Evolutionary conservation across 345 rosid genomes (phyloP).

Genomic region (Corymbia maculata): DNA sequence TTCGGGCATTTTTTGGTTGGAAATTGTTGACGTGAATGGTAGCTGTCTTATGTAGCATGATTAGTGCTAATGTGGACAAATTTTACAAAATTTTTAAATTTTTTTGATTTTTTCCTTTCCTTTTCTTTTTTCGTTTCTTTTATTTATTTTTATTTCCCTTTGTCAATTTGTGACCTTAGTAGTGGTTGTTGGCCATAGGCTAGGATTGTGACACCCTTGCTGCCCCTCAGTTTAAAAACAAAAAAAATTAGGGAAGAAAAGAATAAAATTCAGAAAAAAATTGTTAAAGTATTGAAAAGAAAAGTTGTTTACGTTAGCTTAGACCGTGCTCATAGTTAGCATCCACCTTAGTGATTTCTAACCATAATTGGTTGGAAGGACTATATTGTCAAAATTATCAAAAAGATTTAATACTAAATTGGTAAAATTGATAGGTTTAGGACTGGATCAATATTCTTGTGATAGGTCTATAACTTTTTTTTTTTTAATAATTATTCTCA

Average conservation of each 20-base stretch:
- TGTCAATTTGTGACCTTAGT: rapidly evolving
- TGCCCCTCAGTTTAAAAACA: not conserved
- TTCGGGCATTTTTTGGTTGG: no score
- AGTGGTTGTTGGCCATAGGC: not conserved
- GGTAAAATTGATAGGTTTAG: not conserved
- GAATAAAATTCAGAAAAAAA: not conserved
- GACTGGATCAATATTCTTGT: no score
- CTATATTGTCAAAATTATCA: no score
- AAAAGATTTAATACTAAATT: no score
- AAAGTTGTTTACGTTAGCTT: no score
- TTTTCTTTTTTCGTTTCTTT: no score
- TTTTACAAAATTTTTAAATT: rapidly evolving
- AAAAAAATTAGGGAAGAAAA: rapidly evolving
- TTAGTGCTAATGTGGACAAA: no score
- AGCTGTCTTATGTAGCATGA: rapidly evolving
- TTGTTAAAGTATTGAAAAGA: not conserved
- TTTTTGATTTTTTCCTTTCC: rapidly evolving
- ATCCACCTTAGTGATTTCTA: rapidly evolving
- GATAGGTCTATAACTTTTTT: no score
- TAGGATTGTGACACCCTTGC: not conserved
- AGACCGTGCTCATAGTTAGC: rapidly evolving
- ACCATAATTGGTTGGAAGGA: no score
- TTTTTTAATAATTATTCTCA: no score
- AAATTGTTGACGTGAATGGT: no score
- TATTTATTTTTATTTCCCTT: no score